Evolutionary conservation across 345 rosid genomes (phyloP), one percentile per base, ranked within the genome.

Genomic region (Sisymbrium altissimum): DNA sequence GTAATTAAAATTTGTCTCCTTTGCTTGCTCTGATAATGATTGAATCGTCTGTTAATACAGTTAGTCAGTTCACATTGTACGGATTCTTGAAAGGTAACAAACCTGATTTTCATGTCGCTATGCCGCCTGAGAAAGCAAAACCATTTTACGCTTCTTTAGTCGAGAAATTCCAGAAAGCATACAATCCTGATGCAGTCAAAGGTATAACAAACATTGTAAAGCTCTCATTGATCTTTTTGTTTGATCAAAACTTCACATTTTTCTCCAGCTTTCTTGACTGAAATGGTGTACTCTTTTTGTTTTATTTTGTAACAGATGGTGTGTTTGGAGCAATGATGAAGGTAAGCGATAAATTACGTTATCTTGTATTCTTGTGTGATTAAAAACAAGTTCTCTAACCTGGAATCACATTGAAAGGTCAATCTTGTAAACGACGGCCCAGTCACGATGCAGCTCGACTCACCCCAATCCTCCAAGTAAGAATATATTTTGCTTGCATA

Each of bases 11-110:
- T 18, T 46, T 59, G 53, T 45, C 4, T 59, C 6, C 7, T 76
- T 69, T 29, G 30, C 18, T 40, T 78, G 9, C 36, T 80, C 39
- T 68, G 38, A 70, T 70, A n/a, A 54, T 70, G 17, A 58, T 69
- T 25, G 50, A 41, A 5, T 63, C 59, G 61, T 73, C 1, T 72
- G 64, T 75, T 56, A 7, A 30, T 78, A 48, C 88, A 94, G 97
- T 89, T 60, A 94, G 98, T 79, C 96, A 91, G 70, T 94, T 94
- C 77, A 91, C 96, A 49, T 74, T 94, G 75, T 94, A 87, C 78
- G 97, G 96, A 62, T 14, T 91, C 77, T 69, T 94, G 87, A 91
- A 94, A 90, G 98, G 98, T 64, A 94, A 94, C 89, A 94, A 91
- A 86, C 97, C 93, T 0, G 97, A 94, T 84, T 94, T 91, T 83